phyloP scores from a whole-genome alignment of 768 basidiomycete species.

The Hygrocybe coccinea region DNA sequence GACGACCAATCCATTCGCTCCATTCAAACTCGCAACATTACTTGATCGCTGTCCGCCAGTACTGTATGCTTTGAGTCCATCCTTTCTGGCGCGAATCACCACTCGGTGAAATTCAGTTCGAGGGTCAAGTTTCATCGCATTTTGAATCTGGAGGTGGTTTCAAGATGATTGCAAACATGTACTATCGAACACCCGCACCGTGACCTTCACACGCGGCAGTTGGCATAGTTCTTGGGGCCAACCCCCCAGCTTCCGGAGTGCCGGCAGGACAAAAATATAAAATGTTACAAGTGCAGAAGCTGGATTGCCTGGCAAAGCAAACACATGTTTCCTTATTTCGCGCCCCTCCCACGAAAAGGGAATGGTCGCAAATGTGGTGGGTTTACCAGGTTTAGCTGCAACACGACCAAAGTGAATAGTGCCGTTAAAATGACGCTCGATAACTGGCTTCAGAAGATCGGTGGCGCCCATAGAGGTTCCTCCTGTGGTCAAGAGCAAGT shows the following conservation, averaged over 20 bases:
- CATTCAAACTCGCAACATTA: constrained; percentile 71
- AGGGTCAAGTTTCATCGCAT: constrained; percentile 61
- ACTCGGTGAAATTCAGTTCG: constrained; percentile 84
- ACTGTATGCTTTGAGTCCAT: constrained; percentile 60
- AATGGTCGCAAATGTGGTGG: constrained; percentile 84
- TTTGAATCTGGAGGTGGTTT: constrained; percentile 42
- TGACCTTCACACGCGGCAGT: constrained; percentile 57
- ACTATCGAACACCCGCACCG: constrained; percentile 41
- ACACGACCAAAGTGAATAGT: constrained; percentile 84
- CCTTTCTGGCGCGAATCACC: constrained; percentile 42
- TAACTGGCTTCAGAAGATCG: constrained; percentile 82
- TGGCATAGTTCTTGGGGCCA: constrained; percentile 51
- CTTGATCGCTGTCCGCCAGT: constrained; percentile 88
- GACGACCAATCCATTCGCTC: constrained; percentile 74
- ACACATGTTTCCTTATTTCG: constrained; percentile 53
- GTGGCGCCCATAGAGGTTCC: constrained; percentile 90
- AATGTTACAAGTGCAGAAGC: constrained; percentile 85
- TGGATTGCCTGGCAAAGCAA: constrained; percentile 87
- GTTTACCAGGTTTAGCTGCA: constrained; percentile 79
- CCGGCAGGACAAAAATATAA: constrained; percentile 78
- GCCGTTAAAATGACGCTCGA: constrained; percentile 73
- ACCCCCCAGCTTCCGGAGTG: constrained; percentile 66
- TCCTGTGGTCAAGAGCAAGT: constrained; percentile 79
- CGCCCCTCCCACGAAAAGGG: constrained; percentile 35
- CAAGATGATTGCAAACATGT: background rate